Percentiles rank a stretch among this genome's conserved stretches.
phyloP scores from a whole-genome alignment of 1,139 yeast genomes.

The Blastobotrys indianensis region DNA sequence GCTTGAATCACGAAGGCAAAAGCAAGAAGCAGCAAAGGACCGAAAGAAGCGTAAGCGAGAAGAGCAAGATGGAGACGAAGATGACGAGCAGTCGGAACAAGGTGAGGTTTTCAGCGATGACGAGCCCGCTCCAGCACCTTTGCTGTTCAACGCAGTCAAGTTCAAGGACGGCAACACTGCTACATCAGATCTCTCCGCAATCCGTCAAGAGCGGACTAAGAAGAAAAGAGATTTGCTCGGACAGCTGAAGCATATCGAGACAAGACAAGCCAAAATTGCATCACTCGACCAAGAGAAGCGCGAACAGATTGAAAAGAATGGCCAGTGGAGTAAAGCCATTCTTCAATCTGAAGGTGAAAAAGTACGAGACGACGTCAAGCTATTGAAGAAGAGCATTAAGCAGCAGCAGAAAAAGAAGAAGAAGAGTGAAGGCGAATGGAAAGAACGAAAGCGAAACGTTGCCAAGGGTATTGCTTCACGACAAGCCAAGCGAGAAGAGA shows the following conservation, averaged over 20 bases:
- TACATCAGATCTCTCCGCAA: slow-evolving; percentile 64
- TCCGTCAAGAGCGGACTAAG: slow-evolving; percentile 58
- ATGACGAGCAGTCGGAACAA: slow-evolving; percentile 13
- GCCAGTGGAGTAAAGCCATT: slow-evolving; percentile 79
- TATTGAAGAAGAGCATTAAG: slow-evolving; percentile 79
- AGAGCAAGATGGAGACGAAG: slow-evolving; percentile 20
- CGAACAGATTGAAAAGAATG: slow-evolving; percentile 57
- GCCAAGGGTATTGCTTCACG: slow-evolving; percentile 68
- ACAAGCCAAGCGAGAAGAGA: slow-evolving; percentile 76
- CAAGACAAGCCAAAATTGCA: slow-evolving; percentile 60
- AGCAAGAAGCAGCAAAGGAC: slow-evolving; percentile 41
- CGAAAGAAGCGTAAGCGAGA: slow-evolving; percentile 35
- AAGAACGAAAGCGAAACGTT: slow-evolving; percentile 58
- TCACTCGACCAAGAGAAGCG: slow-evolving; percentile 60
- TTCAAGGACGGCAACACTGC: slow-evolving; percentile 78
- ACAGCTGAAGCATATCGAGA: slow-evolving; percentile 70
- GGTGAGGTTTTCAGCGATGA: slow-evolving; percentile 16
- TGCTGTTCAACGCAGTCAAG: slow-evolving; percentile 71
- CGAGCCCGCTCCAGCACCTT: slow-evolving; percentile 36
- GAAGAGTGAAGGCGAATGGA: slow-evolving; percentile 81
- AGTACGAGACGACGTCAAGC: slow-evolving; percentile 81
- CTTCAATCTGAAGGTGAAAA: slow-evolving; percentile 85
- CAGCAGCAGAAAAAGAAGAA: slow-evolving; percentile 74
- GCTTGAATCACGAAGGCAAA: slow-evolving; percentile 34
- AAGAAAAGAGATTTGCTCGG: slow-evolving; percentile 89